A percentile compares a stretch with the other conserved stretches of the same genome.
Conservation (phyloP, 2,329 filamentous ascomycete species). For the Hortaea werneckii region DNA sequence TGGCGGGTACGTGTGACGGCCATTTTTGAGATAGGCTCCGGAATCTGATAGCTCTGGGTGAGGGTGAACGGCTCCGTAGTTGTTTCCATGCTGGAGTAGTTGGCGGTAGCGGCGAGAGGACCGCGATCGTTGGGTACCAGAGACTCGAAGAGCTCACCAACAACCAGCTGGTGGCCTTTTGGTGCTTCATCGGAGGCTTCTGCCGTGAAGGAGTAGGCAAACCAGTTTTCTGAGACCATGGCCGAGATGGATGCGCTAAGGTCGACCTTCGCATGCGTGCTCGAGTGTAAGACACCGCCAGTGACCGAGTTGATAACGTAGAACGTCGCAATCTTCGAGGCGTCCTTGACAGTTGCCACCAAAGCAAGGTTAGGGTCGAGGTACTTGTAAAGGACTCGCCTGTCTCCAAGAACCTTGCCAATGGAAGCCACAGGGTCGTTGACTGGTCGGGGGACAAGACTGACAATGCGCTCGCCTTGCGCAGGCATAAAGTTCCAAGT, state of each 20-base stretch:
- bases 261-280: conserved; percentile 64
- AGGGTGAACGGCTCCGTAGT: conserved; percentile 63
- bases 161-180: conserved; percentile 75
- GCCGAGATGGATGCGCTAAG: conserved; percentile 62
- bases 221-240: conserved; percentile 88
- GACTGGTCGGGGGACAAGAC: conserved; percentile 56
- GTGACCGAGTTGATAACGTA: conserved; percentile 81
- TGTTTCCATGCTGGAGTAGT: conserved; percentile 66
- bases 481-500: conserved; percentile 65
- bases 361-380: conserved; percentile 78
- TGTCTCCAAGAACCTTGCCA: conserved; percentile 81
- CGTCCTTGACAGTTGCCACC: conserved; percentile 57
- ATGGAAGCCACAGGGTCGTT: conserved; percentile 91
- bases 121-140: conserved; percentile 74
- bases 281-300: conserved; percentile 65
- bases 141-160: conserved; percentile 87
- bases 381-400: conserved; percentile 95
- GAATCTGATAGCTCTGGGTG: conserved; percentile 71
- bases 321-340: conserved; percentile 51
- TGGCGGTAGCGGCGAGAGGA: conserved; percentile 55
- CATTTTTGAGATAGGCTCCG: conserved; percentile 67
- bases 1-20: conserved; percentile 82
- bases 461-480: conserved; percentile 55
- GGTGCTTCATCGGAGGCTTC: conserved; percentile 46
- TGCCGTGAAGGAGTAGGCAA: conserved; percentile 64